Evolutionary conservation across 495 filamentous ascomycete species (phyloP).

Genomic region (Hyaloscypha finlandica): DNA sequence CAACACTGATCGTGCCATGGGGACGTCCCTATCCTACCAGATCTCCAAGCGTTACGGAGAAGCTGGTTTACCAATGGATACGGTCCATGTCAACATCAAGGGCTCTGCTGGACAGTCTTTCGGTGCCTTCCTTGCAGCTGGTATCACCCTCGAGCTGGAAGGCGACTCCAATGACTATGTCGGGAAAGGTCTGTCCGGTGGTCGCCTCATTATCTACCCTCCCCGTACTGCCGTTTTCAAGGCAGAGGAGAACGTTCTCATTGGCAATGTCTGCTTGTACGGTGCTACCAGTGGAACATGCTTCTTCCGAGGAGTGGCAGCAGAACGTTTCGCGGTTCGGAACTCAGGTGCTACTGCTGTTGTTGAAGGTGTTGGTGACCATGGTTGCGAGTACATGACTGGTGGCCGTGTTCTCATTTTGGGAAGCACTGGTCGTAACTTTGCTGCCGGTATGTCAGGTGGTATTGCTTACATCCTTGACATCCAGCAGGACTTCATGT

Average conservation of each 20-base stretch:
- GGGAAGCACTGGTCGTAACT: constrained; percentile 96
- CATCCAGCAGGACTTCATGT: constrained; percentile 85
- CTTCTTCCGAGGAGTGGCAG: constrained; percentile 98
- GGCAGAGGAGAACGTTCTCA: constrained; percentile 95
- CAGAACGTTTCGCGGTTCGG: constrained; percentile 96
- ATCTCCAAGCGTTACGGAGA: constrained; percentile 93
- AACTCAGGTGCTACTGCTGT: constrained; percentile 97
- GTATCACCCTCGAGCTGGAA: constrained; percentile 95
- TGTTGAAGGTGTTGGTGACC: constrained; percentile 96
- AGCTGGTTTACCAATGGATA: constrained; percentile 87
- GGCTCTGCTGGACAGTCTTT: constrained; percentile 99
- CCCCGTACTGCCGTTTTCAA: constrained; percentile 93
- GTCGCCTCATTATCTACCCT: constrained; percentile 94
- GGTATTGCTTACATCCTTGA: constrained; percentile 98
- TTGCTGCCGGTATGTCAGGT: constrained; percentile 98
- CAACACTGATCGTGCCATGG: constrained; percentile 95
- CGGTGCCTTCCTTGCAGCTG: constrained; percentile 91
- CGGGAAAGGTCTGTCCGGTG: constrained; percentile 95
- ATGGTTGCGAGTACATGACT: constrained; percentile 99
- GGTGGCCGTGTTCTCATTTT: constrained; percentile 90
- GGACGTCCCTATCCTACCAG: constrained; percentile 94
- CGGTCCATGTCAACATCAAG: constrained; percentile 96
- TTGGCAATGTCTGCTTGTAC: constrained; percentile 97
- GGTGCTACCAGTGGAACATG: constrained; percentile 91
- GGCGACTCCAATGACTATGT: constrained; percentile 98